Conservation (phyloP, 257 asterid genomes). For the Linaria vulgaris region DNA sequence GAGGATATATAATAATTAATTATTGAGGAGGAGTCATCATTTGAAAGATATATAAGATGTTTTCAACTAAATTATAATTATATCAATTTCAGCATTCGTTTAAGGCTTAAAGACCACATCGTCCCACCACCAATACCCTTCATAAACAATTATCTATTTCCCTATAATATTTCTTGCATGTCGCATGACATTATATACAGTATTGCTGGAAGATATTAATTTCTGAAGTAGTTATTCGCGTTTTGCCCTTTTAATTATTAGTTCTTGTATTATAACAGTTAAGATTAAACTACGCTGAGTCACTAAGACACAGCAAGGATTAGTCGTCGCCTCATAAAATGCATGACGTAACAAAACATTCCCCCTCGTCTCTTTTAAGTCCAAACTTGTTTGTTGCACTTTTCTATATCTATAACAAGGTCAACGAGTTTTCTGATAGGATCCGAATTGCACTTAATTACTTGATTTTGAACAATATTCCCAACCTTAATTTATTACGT, state of each 20-base stretch:
- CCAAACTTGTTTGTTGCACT: not conserved
- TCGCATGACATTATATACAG: not conserved
- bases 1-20: too few species aligned
- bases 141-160: not conserved
- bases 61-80: too few species aligned
- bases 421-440: slow-evolving; percentile 39
- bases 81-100: too few species aligned
- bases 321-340: slow-evolving; percentile 14
- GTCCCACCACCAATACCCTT: too few species aligned
- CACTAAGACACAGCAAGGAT: too few species aligned
- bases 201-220: not conserved
- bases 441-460: slow-evolving; percentile 21
- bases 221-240: too few species aligned
- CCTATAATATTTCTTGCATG: not conserved
- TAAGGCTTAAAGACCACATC: too few species aligned
- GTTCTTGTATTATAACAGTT: too few species aligned
- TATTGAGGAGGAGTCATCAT: too few species aligned
- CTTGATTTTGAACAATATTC: slow-evolving; percentile 28
- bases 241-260: too few species aligned
- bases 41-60: too few species aligned
- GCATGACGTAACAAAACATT: slow-evolving; percentile 25
- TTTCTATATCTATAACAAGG: slow-evolving; percentile 11
- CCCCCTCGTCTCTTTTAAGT: slow-evolving; percentile 11
- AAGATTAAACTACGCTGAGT: too few species aligned
- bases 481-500: slow-evolving; percentile 20